Evolutionary conservation across 805 yeast species (phyloP), one percentile per base, ranked within the genome.

Genomic region (Nakazawaea anatomiae): DNA sequence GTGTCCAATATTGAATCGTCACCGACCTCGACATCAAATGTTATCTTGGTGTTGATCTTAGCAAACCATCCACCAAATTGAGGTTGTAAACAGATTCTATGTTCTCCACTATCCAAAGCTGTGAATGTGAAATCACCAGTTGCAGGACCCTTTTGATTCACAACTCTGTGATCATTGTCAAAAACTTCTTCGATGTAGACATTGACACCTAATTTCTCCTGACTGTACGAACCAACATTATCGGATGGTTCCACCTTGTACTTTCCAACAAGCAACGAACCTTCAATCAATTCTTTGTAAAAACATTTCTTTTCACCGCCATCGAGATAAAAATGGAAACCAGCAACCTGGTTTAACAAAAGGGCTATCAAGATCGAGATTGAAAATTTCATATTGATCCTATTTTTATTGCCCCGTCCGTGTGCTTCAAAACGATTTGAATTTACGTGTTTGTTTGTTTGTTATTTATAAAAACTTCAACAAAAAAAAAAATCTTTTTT

Each of bases 81-180:
- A 30, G 82, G 81, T 27, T 68, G 70, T 58, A 90, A 71, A 69
- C 97, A 90, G 59, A 91, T 76, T 60, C 77, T 76, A 73, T 90
- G 97, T 64, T 87, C 95, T 39, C 97, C 97, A 9, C 85, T 72
- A 49, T 87, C 96, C 44, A 82, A 70, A 1, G 97, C 87, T 10
- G 91, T 85, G 72, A 88, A 90, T 32, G 90, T 76, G 66, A 89
- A 87, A 54, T 83, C 84, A 12, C 89, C 87, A 39, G 65, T 67
- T 10, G 87, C 70, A 2, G 75, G 57, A 30, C 83, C 80, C 60
- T 74, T 80, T 65, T 89, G 96, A 53, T 74, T 66, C 38, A 83
- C 83, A 29, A 89, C 96, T 52, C 83, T 74, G 66, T 91, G 92
- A 66, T 87, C 79, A 63, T 83, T 82, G 68, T 89, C 96, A 60